Base-by-base conservation (phyloP, 2,329 filamentous ascomycete genomes). In the Pseudovirgaria hyperparasitica region DNA sequence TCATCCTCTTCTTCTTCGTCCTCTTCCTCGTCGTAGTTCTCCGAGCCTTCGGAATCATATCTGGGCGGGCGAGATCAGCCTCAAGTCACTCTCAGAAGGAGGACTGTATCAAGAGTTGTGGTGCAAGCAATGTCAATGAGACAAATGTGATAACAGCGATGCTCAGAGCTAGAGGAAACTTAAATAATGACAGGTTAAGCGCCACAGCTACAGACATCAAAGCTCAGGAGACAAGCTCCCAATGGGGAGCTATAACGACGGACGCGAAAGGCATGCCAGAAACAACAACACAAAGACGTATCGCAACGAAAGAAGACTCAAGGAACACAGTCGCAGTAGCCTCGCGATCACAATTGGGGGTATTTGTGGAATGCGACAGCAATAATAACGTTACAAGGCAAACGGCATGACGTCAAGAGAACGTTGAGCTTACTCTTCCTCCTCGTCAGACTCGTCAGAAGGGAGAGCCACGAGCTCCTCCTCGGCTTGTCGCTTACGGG, bases 391-490 rank as follows among this genome's bases (percentile, higher is more conserved):
- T 17, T 27, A 11, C 23, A 36, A 28, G 29, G 30, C 32, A 36
- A 31, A 41, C 30, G 31, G 35, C 35, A 51, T 52, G 50, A 55
- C 51, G 50, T 54, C 51, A 55, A 51, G 39, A 35, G 33, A 38
- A 34, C 32, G 25, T 36, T 19, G 21, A 32, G 54, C 52, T 54
- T 43, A 55, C 52, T 55, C 56, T 48, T 54, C 57, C 51, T 59
- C 56, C 33, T 52, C 48, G 32, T 58, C 55, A 28, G 51, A 52
- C 32, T 57, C 56, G 27, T 55, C 52, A 30, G 52, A 54, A 4
- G 57, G 57, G 16, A 60, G 54, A 22, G 54, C 54, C 29, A 53
- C 46, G 30, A 60, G 52, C 50, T 60, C 56, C 39, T 57, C 54
- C 35, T 55, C 50, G 29, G 57, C 51, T 49, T 58, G 59, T 36